Percentiles rank a stretch among this genome's conserved stretches.
Evolutionary conservation across 2,329 filamentous ascomycete species (phyloP).

Genomic region (Botrytis sinoallii): DNA sequence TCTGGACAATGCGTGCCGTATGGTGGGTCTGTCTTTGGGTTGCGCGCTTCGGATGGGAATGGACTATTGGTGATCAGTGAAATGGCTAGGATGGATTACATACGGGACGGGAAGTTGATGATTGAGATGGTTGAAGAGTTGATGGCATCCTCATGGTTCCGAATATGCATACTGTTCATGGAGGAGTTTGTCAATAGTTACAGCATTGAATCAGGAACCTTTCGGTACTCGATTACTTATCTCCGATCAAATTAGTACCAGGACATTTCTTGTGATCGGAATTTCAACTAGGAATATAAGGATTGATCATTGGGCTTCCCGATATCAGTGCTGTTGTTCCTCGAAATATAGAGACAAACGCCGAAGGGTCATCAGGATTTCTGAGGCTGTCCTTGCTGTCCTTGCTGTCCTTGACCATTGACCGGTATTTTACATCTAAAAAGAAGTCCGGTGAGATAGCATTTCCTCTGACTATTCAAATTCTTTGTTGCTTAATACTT

Average conservation of each 20-base stretch:
- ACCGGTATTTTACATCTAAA: background rate
- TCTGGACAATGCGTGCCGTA: slow-evolving; percentile 5
- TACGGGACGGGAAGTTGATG: background rate
- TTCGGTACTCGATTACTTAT: background rate
- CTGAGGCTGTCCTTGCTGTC: background rate
- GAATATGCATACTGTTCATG: background rate
- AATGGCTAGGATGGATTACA: too few relatives aligned
- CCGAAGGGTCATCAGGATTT: background rate
- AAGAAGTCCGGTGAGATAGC: background rate
- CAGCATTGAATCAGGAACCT: background rate
- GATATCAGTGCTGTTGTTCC: background rate
- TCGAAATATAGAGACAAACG: background rate
- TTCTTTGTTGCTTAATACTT: background rate
- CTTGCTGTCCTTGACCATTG: background rate
- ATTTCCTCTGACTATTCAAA: background rate
- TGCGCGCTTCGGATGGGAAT: background rate
- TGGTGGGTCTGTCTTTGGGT: slow-evolving; percentile 1
- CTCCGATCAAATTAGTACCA: background rate
- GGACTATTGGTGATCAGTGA: background rate
- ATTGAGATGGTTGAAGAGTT: background rate
- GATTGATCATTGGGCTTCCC: background rate
- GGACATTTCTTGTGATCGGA: background rate
- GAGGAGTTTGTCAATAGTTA: background rate
- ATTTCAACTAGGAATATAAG: background rate
- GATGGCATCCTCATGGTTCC: background rate